Evolutionary conservation across 306 rosid genomes (phyloP), one percentile per base, ranked within the genome.

Genomic region (Potentilla sterilis): DNA sequence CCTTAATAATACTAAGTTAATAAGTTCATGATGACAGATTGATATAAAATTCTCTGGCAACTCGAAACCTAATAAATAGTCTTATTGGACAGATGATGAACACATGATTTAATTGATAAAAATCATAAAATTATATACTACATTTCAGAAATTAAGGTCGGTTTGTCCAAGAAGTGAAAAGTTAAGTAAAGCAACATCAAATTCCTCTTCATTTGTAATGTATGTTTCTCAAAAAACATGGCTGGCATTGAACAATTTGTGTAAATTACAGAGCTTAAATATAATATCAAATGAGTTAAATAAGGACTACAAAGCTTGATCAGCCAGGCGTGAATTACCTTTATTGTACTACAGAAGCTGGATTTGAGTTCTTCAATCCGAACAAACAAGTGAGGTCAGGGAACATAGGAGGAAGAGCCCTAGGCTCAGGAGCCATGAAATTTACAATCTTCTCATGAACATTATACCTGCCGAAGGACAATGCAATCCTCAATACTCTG

Each of bases 391-490:
- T 87, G 49, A 92, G 86, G 57, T 85, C 82, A 7, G 91, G 87
- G 83, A 92, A 89, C 86, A 86, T 78, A 15, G 86, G 75, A 43
- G 92, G 92, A 73, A 86, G 70, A 77, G 80, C 83, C 79, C 64
- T 76, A 9, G 91, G 87, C 70, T 63, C 79, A 8, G 95, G 85
- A 67, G 96, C 89, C 93, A 88, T 90, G 78, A 94, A 94, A 77
- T 94, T 94, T 21, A 88, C 88, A 32, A 88, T 88, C 86, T 91
- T 87, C 82, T 94, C 98, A 75, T 94, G 97, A 78, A 94, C 90
- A 73, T 87, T 78, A 64, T 91, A 94, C 89, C 98, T 88, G 81
- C 76, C 75, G 68, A 57, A 54, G 48, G 22, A 76, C 4, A 72
- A 37, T 24, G 69, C 65, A 55, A 55, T 47, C 14, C 10, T 42